Conservation (phyloP, 1,284 basidiomycete species). For the Melampsora larici-populina region DNA sequence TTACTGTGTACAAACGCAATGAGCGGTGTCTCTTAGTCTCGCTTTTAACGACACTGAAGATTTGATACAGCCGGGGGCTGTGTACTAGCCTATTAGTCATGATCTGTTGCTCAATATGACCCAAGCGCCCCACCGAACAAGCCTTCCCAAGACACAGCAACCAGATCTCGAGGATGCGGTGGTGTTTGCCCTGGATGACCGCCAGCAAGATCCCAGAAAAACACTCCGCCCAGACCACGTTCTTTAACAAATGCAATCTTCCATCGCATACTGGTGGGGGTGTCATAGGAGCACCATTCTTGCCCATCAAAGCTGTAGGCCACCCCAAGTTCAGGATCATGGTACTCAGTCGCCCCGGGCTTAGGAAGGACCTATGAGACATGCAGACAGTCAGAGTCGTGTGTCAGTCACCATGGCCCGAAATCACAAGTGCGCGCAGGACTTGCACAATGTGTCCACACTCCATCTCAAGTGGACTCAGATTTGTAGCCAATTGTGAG, state of each 20-base stretch:
- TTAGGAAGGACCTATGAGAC: slow-evolving; percentile 15
- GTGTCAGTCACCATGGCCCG: neutral
- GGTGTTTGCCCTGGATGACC: slow-evolving; percentile 33
- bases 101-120: slow-evolving; percentile 8
- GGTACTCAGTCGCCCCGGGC: slow-evolving; percentile 26
- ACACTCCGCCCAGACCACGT: slow-evolving; percentile 28
- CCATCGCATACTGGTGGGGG: slow-evolving; percentile 29
- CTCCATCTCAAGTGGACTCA: too few species aligned
- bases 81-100: too few species aligned
- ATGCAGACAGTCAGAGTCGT: neutral
- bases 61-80: too few species aligned
- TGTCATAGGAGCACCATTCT: slow-evolving; percentile 43
- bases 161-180: slow-evolving; percentile 38
- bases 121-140: slow-evolving; percentile 13
- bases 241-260: slow-evolving; percentile 34
- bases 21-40: too few species aligned
- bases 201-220: slow-evolving; percentile 43
- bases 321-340: slow-evolving; percentile 34
- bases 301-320: slow-evolving; percentile 35
- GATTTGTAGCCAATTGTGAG: too few species aligned
- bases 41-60: too few species aligned
- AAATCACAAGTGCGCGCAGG: neutral
- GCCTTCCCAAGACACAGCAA: slow-evolving; percentile 30
- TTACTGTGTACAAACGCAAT: too few species aligned
- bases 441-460: neutral